Evolutionary conservation across 805 yeast species (phyloP), one percentile per base, ranked within the genome.

Genomic region (Candida orba): DNA sequence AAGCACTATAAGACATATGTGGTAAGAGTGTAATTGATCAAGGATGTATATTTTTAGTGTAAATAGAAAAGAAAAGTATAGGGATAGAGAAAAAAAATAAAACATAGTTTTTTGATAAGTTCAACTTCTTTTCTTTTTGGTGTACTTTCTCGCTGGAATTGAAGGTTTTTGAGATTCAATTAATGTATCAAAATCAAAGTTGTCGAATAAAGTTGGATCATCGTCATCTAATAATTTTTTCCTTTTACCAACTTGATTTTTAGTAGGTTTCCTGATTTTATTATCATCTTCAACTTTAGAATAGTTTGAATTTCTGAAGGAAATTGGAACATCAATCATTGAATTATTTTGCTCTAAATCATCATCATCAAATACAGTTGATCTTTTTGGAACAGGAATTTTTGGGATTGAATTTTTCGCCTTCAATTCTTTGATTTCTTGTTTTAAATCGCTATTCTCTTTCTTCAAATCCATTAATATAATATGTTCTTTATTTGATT

Each of bases 141-240:
- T 45, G 43, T 52, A 48, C 37, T 52, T 45, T 42, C 49, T 52
- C 31, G 29, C 29, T 27, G 58, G 52, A 12, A 45, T 23, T 18
- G 29, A 31, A 9, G 54, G 51, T 8, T 37, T 13, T 7, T 34
- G 39, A 8, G 52, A 46, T 3, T 37, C 36, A 12, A 44, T n/a
- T 3, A 37, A 34, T n/a, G 39, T 27, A 24, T 53, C 53, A 27
- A 57, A 49, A 9, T 52, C 59, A 41, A 55, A 54, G 7, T 49
- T 53, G 41, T 56, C 59, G 42, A 52, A 48, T 9, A 48, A 20
- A 17, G 41, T 32, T 3, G 49, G 46, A 2, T 48, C 55, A 35
- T 47, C 50, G 7, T 65, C 66, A 43, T 64, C 66, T 3, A 58
- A 45, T 15, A 64, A 46, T 40, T 60, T 65, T 40, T 61, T 64